phyloP scores from a whole-genome alignment of 2,329 filamentous ascomycete genomes.

The Epichloe hybrida region DNA sequence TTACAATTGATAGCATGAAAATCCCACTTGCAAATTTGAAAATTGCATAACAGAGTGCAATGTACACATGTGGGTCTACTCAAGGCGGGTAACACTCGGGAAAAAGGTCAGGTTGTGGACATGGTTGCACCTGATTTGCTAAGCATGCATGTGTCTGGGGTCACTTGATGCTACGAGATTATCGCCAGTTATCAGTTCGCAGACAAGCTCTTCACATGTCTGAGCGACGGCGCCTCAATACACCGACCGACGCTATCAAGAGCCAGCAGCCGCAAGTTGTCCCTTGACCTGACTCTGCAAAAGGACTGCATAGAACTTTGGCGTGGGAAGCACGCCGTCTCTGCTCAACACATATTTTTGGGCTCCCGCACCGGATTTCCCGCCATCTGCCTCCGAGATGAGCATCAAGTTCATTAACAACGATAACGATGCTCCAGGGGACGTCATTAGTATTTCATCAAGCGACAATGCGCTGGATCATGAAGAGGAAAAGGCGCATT shows the following conservation, averaged over 20 bases:
- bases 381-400: background rate
- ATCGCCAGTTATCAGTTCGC: no score
- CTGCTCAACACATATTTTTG: background rate
- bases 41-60: no score
- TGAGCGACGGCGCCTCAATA: background rate
- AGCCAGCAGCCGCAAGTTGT: background rate
- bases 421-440: background rate
- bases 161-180: background rate
- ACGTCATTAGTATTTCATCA: conserved; percentile 2
- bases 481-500: background rate
- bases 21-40: no score
- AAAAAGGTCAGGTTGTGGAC: no score
- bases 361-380: background rate
- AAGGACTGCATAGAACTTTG: no score
- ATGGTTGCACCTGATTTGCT: no score
- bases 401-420: background rate
- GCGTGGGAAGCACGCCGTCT: no score
- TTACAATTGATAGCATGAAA: no score
- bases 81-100: no score
- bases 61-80: no score
- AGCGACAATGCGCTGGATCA: conserved; percentile 1
- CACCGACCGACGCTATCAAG: background rate
- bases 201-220: background rate
- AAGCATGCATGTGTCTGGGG: no score
- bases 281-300: no score